A percentile compares a stretch with the other conserved stretches of the same genome.
Conservation (phyloP, 2,329 filamentous ascomycete genomes). For the Colletotrichum lupini region DNA sequence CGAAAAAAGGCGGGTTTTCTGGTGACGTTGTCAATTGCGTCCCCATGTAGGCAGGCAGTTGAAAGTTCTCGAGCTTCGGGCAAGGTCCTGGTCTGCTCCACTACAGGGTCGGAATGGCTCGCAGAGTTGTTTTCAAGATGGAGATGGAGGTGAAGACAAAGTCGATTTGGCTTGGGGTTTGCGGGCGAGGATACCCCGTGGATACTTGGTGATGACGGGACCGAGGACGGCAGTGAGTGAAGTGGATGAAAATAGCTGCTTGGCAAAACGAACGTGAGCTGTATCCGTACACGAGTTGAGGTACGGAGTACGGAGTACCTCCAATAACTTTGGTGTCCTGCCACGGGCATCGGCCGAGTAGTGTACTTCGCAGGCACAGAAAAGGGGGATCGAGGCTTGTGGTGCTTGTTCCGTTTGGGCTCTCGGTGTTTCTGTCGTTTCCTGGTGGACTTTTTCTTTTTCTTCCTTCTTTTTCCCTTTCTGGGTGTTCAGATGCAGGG, state of each 20-base stretch:
- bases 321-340: background rate
- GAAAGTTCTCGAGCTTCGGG: background rate
- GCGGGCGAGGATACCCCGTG: background rate
- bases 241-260: background rate
- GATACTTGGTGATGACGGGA: background rate
- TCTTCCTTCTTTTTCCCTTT: background rate
- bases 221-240: background rate
- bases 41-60: background rate
- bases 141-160: background rate
- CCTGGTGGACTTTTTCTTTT: background rate
- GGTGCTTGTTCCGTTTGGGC: background rate
- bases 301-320: too few species aligned
- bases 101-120: background rate
- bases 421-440: background rate
- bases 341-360: slow-evolving; percentile 12
- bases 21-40: background rate
- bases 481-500: background rate
- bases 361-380: background rate
- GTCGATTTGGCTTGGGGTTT: background rate
- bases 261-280: slow-evolving; percentile 23
- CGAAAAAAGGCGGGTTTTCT: background rate
- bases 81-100: background rate
- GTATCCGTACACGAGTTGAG: slow-evolving; percentile 1
- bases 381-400: background rate
- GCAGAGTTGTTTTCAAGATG: background rate